Evolutionary conservation across 768 basidiomycete species (phyloP), one percentile per base, ranked within the genome.

Genomic region (Leccinum ochraceum): DNA sequence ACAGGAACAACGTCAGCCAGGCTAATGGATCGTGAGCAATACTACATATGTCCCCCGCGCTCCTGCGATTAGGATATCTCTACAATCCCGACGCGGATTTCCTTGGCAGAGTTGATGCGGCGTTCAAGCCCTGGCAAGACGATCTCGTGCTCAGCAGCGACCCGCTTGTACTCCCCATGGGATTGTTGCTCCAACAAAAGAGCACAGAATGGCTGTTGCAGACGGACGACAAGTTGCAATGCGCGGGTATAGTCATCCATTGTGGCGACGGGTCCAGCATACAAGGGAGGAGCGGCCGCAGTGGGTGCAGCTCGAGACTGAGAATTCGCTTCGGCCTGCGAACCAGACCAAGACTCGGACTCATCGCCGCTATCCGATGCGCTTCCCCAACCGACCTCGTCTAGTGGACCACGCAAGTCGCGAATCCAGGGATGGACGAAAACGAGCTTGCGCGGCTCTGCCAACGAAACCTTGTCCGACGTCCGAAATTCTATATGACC

Each of bases 341-440:
- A 20, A 55, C 52, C 61, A 28, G 53, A 42, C 1, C 16, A 30
- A 1, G 1, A 20, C 16, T 44, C 50, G 0, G 51, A 30, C 24
- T 34, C 44, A 10, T 51, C 39, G 1, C 30, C 36, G 3, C 24
- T 28, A 17, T 54, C 56, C 0, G 6, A 16, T 7, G 20, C 5
- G 10, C 34, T 16, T 24, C 49, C 28, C 60, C 34, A 28, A 11
- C 37, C 14, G 37, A 4, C 20, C 13, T 39, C 48, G 3, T 57
- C 61, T 1, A 49, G 50, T 10, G 50, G 54, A 6, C 36, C 60
- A 2, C 26, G 28, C 2, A 66, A 20, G 28, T 57, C 54, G 17
- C 65, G 57, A 37, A 66, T 36, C 65, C 65, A 66, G 13, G 2
- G 65, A 50, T 60, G 51, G 10, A 58, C 56, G 16, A 66, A 24